phyloP scores from a whole-genome alignment of 164 flowering plant species.

The Piper longum region DNA sequence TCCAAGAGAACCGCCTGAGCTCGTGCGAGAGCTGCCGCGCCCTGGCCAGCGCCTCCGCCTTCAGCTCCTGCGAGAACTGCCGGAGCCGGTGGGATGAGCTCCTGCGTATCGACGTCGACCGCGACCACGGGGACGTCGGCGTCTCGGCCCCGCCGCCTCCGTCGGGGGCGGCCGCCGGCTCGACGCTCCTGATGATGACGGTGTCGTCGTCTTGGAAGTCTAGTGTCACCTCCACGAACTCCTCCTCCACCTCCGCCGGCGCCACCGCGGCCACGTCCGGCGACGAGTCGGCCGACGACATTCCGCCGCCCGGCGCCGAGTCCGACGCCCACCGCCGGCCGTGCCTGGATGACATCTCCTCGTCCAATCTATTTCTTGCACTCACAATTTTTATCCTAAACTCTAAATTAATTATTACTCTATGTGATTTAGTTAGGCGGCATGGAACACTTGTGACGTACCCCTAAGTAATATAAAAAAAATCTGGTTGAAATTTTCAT shows the following conservation, averaged over 20 bases:
- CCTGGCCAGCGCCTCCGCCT: constrained; percentile 69
- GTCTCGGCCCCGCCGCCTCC: constrained; percentile 1
- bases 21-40: constrained; percentile 90
- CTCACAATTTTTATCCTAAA: too few species aligned
- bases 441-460: too few species aligned
- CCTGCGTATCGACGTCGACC: constrained; percentile 42
- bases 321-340: constrained; percentile 78
- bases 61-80: constrained; percentile 89
- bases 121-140: constrained; percentile 14
- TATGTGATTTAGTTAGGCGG: too few species aligned
- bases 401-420: too few species aligned
- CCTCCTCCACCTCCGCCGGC: constrained; percentile 25
- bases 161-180: constrained; percentile 43
- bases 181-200: constrained; percentile 74
- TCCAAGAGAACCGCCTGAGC: constrained; percentile 77
- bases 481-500: too few species aligned
- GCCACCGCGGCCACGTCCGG: constrained; percentile 26
- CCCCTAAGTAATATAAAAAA: too few species aligned
- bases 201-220: constrained; percentile 87
- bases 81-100: constrained; percentile 40
- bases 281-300: constrained; percentile 24
- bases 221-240: constrained; percentile 83
- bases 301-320: constrained; percentile 17
- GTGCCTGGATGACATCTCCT: constrained; percentile 15
- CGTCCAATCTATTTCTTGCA: not conserved